phyloP scores from a whole-genome alignment of 2,329 filamentous ascomycete species.

The Ascochyta clinopodiicola region DNA sequence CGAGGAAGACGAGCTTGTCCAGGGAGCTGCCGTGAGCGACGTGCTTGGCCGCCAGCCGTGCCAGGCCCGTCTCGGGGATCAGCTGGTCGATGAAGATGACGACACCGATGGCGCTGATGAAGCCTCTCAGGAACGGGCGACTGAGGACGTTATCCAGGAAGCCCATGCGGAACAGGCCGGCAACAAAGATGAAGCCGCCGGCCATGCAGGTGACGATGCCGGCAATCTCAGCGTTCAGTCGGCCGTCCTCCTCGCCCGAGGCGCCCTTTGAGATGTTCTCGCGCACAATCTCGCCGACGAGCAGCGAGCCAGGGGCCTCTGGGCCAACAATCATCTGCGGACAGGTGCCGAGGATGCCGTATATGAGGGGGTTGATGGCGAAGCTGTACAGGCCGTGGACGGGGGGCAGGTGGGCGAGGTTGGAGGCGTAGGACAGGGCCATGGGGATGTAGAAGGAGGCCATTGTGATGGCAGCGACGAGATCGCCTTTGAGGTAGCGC shows the following conservation, averaged over 20 bases:
- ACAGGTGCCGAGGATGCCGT: constrained; percentile 88
- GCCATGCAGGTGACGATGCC: constrained; percentile 88
- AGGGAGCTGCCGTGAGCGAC: constrained; percentile 84
- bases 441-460: constrained; percentile 99
- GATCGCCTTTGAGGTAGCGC: constrained; percentile 82
- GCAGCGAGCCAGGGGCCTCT: constrained; percentile 88
- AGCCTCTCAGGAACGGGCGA: constrained; percentile 88
- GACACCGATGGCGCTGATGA: constrained; percentile 96
- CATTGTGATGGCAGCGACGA: constrained; percentile 90
- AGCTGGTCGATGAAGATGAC: constrained; percentile 96
- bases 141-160: constrained; percentile 96
- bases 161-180: constrained; percentile 82
- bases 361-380: constrained; percentile 89
- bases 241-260: constrained; percentile 69
- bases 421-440: constrained; percentile 90
- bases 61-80: constrained; percentile 86
- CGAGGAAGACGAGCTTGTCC: constrained; percentile 82
- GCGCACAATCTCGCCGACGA: constrained; percentile 87
- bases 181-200: constrained; percentile 85
- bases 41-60: constrained; percentile 68
- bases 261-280: constrained; percentile 73
- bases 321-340: constrained; percentile 94
- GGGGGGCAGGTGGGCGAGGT: constrained; percentile 89
- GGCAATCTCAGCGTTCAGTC: constrained; percentile 80
- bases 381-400: constrained; percentile 95